Evolutionary conservation across 352 stramenopile genomes (phyloP).

Genomic region (Pythium plurisporium): DNA sequence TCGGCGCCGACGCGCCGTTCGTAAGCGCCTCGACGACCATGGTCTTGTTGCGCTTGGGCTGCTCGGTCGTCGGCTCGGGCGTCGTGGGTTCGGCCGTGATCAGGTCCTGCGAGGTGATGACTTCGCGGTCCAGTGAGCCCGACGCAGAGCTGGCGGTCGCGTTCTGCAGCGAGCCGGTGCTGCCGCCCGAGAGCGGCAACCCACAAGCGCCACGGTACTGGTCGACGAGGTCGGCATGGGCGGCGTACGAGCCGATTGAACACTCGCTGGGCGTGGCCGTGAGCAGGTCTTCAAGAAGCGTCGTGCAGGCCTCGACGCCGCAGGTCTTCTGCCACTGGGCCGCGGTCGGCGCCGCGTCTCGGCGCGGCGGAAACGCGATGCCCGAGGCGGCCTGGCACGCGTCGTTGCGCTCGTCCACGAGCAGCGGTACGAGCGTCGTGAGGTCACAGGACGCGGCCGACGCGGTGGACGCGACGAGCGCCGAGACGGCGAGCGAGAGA

Average conservation of each 20-base stretch:
- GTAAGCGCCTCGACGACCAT: conserved; percentile 17
- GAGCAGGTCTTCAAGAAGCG: conserved; percentile 7
- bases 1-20: conserved; percentile 1
- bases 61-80: background rate
- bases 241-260: conserved; percentile 13
- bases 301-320: conserved; percentile 8
- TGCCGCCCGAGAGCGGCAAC: background rate
- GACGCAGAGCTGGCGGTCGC: too few species aligned
- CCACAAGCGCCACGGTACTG: conserved; percentile 13
- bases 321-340: conserved; percentile 13
- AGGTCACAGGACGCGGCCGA: conserved; percentile 17
- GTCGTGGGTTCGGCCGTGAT: background rate
- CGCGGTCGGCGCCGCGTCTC: background rate
- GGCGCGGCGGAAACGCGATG: conserved; percentile 14
- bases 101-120: background rate
- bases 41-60: conserved; percentile 18
- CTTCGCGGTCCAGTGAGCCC: background rate
- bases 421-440: conserved; percentile 19
- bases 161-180: background rate
- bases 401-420: conserved; percentile 20
- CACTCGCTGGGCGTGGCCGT: conserved; percentile 13
- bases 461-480: background rate
- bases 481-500: background rate
- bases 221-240: conserved; percentile 19
- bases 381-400: conserved; percentile 17